A percentile compares a stretch with the other conserved stretches of the same genome.
Conservation (phyloP, 2,329 filamentous ascomycete species). For the Chrysoporthe puriensis region DNA sequence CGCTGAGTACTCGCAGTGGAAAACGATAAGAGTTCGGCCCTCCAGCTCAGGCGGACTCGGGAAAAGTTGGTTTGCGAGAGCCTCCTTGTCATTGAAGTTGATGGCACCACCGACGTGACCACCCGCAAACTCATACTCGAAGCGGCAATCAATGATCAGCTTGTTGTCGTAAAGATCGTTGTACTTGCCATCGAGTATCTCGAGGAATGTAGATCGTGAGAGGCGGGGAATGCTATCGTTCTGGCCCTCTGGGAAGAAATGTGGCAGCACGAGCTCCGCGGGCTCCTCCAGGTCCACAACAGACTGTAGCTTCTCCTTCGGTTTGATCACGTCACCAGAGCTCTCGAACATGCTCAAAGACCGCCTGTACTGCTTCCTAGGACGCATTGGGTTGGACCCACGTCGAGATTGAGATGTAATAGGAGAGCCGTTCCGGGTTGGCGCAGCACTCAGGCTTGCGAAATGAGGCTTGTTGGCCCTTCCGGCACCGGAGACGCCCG, state of each 20-base stretch:
- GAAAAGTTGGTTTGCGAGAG: conserved; percentile 80
- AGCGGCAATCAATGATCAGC: conserved; percentile 92
- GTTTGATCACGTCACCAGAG: conserved; percentile 83
- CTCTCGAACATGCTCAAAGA: conserved; percentile 98
- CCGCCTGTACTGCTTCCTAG: conserved; percentile 85
- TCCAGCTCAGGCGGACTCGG: conserved; percentile 56
- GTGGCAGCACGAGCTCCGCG: conserved; percentile 75
- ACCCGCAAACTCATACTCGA: conserved; percentile 98
- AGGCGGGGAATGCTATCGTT: conserved; percentile 89
- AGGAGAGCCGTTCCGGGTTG: conserved; percentile 75
- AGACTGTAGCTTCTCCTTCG: conserved; percentile 71
- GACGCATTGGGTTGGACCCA: conserved; percentile 71
- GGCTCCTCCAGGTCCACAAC: conserved; percentile 84
- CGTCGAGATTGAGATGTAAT: conserved; percentile 72
- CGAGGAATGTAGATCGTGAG: conserved; percentile 76
- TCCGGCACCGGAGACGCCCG: conserved; percentile 59
- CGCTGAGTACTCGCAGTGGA: conserved; percentile 98
- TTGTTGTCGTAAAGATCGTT: conserved; percentile 76
- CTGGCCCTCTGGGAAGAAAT: conserved; percentile 79
- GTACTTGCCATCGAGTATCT: conserved; percentile 87
- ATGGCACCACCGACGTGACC: conserved; percentile 92
- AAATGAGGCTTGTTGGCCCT: conserved; percentile 67
- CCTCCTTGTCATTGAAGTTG: conserved; percentile 97
- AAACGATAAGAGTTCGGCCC: conserved; percentile 79
- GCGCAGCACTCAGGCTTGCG: conserved; percentile 54